These are phyloP conservation scores for Veloboletus limbatus DNA, from an alignment of 1,284 basidiomycete species.

Conservation along the genomic window DNA sequence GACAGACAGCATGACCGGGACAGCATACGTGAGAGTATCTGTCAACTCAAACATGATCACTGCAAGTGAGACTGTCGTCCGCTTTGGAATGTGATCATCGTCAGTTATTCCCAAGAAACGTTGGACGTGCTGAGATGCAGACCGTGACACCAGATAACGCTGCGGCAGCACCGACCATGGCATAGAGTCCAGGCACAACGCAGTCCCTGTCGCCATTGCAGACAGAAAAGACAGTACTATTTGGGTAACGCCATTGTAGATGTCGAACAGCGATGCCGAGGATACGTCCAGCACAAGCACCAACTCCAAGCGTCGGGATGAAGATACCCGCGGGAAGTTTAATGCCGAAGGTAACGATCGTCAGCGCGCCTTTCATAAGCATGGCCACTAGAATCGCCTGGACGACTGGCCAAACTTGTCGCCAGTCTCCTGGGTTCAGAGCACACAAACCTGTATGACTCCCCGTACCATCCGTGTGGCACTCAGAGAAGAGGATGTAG, in stretches of 20 bases:
- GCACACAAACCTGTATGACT: conserved; percentile 73
- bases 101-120: conserved; percentile 10
- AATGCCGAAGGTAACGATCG: conserved; percentile 92
- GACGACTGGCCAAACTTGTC: conserved; percentile 65
- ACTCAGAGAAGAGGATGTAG: conserved; percentile 88
- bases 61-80: conserved; percentile 88
- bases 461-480: conserved; percentile 53
- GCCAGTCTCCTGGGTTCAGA: conserved; percentile 53
- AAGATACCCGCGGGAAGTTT: conserved; percentile 95
- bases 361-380: conserved; percentile 79
- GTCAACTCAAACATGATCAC: conserved; percentile 99
- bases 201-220: conserved; percentile 69
- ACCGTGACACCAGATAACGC: conserved; percentile 87
- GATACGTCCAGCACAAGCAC: conserved; percentile 91
- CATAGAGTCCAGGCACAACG: conserved; percentile 84
- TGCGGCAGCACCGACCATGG: conserved; percentile 91
- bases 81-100: conserved; percentile 37
- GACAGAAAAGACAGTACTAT: conserved; percentile 58
- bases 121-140: conserved; percentile 22
- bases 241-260: conserved; percentile 66
- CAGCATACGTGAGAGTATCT: conserved; percentile 90
- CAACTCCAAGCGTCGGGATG: conserved; percentile 95
- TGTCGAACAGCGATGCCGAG: conserved; percentile 84
- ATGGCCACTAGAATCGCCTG: conserved; percentile 71
- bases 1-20: conserved; percentile 90